Evolutionary conservation across 306 rosid species (phyloP).

Genomic region (Calophaca sinica): DNA sequence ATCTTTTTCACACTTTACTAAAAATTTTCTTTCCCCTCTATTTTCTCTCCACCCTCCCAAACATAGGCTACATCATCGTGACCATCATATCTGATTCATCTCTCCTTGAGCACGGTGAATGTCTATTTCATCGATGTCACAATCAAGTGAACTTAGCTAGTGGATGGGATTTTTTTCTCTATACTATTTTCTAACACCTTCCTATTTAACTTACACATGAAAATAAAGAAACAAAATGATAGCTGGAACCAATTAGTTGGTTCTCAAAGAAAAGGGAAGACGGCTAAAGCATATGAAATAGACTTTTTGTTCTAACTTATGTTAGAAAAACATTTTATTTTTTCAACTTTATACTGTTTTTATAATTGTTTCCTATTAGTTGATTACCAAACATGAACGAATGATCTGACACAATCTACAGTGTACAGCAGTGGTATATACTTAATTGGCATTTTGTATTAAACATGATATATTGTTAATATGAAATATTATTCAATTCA

Average conservation of each 20-base stretch:
- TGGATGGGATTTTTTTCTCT: not conserved
- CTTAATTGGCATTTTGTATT: not conserved
- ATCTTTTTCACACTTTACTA: no score
- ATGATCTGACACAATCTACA: not conserved
- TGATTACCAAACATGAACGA: not conserved
- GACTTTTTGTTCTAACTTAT: not conserved
- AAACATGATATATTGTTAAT: not conserved
- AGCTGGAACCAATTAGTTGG: slow-evolving; percentile 16
- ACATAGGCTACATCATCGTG: no score
- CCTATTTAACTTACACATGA: not conserved
- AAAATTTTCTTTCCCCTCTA: no score
- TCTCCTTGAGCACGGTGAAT: not conserved
- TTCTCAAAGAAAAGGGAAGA: not conserved
- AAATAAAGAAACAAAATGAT: not conserved
- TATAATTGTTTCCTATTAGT: not conserved
- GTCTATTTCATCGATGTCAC: slow-evolving; percentile 3
- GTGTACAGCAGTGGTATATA: not conserved
- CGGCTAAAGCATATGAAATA: not conserved
- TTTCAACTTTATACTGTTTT: not conserved
- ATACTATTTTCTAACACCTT: not conserved
- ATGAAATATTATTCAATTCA: not conserved
- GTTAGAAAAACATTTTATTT: not conserved
- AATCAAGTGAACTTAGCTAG: slow-evolving; percentile 8
- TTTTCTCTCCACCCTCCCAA: no score
- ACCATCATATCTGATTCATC: no score